Percentiles rank a stretch among this genome's conserved stretches.
Evolutionary conservation across 73 alveolate genomes (phyloP).

Genomic region (Blepharisma stoltei): DNA sequence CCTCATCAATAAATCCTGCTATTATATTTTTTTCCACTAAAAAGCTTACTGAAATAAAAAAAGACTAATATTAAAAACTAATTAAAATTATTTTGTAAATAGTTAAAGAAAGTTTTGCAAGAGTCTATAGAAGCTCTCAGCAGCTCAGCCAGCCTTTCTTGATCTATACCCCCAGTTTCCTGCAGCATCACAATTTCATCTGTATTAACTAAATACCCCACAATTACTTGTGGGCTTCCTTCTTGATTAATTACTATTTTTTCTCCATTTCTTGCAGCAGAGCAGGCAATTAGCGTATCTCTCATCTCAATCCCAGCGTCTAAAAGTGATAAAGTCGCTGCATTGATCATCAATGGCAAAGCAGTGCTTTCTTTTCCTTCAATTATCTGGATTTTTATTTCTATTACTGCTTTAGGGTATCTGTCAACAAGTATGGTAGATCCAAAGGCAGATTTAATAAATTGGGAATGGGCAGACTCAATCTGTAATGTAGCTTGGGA

Average conservation of each 20-base stretch:
- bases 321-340: background rate
- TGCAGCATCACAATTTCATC: background rate
- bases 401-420: conserved; percentile 16
- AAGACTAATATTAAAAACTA: background rate
- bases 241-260: background rate
- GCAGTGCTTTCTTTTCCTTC: background rate
- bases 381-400: conserved; percentile 1
- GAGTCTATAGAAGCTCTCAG: conserved; percentile 1
- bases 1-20: too few relatives aligned
- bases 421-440: background rate
- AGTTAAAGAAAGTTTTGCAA: background rate
- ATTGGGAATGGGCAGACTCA: background rate
- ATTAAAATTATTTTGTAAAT: background rate
- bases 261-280: background rate
- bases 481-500: background rate
- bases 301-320: conserved; percentile 24
- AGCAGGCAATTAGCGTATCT: background rate
- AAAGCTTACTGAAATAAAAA: too few relatives aligned
- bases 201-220: conserved; percentile 21
- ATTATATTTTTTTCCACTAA: too few relatives aligned
- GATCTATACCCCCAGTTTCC: background rate
- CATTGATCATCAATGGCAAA: background rate
- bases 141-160: background rate
- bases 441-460: background rate
- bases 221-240: background rate